Evolutionary conservation across 176 grass and related monocot species (phyloP).

Genomic region (Stipa capillata): DNA sequence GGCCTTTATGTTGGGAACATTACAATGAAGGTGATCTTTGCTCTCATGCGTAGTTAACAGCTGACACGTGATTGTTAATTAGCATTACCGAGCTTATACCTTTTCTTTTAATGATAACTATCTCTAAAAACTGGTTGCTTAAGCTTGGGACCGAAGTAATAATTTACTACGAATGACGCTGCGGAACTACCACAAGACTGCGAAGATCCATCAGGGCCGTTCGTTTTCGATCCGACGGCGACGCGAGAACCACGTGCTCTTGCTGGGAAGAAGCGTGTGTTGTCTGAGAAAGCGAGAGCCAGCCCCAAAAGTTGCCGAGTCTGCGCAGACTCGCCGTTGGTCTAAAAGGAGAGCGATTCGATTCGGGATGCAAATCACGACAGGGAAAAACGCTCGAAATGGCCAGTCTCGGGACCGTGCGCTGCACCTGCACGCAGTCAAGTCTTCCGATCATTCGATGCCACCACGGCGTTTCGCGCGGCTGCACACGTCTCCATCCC

Average conservation of each 20-base stretch:
- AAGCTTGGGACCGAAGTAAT: not conserved
- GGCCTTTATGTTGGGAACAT: too few relatives aligned
- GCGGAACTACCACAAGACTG: too few relatives aligned
- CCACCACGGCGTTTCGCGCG: slow-evolving; percentile 8
- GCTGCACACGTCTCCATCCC: slow-evolving; percentile 9
- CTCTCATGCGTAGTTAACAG: too few relatives aligned
- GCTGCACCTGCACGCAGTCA: slow-evolving; percentile 13
- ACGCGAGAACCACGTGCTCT: not conserved
- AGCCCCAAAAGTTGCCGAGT: not conserved
- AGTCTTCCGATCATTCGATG: too few relatives aligned
- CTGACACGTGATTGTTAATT: not conserved
- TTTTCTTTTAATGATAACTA: not conserved
- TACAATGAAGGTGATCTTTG: too few relatives aligned
- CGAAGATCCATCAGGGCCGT: not conserved
- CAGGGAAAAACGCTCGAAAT: not conserved
- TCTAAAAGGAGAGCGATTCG: not conserved
- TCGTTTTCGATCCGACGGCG: not conserved
- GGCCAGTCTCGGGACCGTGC: not conserved
- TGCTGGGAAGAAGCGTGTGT: not conserved
- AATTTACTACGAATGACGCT: too few relatives aligned
- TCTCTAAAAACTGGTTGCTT: not conserved
- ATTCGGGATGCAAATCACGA: not conserved
- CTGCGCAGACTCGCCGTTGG: not conserved
- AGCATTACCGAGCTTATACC: not conserved
- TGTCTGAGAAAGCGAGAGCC: too few relatives aligned